Conservation (phyloP, 257 asterid species). For the Fraxinus quadrangulata region DNA sequence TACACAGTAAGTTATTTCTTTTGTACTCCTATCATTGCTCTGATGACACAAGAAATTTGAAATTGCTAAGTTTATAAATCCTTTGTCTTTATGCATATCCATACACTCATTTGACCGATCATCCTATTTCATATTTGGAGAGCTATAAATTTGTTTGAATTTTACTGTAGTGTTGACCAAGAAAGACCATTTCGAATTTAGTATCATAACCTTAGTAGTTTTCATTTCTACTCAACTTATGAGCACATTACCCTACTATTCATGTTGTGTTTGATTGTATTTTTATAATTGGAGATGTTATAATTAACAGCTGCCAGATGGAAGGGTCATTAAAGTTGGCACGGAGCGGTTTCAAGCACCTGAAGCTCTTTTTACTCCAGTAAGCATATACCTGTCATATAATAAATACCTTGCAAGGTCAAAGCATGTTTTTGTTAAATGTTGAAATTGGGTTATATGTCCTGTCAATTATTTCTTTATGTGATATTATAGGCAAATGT, state of each 20-base stretch:
- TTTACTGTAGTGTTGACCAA: background rate
- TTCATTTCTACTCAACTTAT: background rate
- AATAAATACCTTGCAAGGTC: background rate
- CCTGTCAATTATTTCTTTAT: background rate
- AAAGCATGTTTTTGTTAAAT: background rate
- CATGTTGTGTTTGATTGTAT: background rate
- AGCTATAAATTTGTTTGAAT: background rate
- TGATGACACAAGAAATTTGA: conserved; percentile 18
- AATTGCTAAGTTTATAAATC: background rate
- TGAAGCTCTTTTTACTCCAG: conserved; percentile 97
- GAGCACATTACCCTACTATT: background rate
- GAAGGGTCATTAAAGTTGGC: conserved; percentile 94
- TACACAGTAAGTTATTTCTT: conserved; percentile 74
- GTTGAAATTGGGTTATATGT: background rate
- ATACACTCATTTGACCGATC: background rate
- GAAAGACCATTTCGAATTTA: background rate
- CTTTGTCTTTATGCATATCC: background rate
- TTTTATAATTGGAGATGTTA: conserved; percentile 12
- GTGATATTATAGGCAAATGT: conserved; percentile 2
- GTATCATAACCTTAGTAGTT: background rate
- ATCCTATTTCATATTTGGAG: background rate
- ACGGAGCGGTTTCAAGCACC: conserved; percentile 98
- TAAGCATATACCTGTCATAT: conserved; percentile 39
- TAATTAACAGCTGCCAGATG: conserved; percentile 85
- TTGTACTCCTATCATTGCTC: conserved; percentile 14